phyloP scores from a whole-genome alignment of 495 filamentous ascomycete genomes.

The Penicillium goetzii region DNA sequence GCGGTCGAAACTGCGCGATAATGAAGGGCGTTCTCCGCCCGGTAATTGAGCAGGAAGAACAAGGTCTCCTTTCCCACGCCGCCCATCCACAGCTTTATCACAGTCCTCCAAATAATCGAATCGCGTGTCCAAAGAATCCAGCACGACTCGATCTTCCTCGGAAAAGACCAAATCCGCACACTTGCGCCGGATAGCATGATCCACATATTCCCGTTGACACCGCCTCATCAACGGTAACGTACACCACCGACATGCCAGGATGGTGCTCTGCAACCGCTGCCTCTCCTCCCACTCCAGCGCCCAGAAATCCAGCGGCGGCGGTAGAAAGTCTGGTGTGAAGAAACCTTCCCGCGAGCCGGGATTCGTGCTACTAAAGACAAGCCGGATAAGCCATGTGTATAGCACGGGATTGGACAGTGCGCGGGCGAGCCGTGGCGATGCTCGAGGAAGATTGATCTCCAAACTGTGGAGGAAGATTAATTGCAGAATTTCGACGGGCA shows the following conservation, averaged over 20 bases:
- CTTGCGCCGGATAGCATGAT: slow-evolving; percentile 36
- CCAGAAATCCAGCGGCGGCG: slow-evolving; percentile 41
- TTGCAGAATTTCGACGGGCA: slow-evolving; percentile 58
- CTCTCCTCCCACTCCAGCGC: slow-evolving; percentile 29
- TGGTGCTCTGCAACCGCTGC: slow-evolving; percentile 32
- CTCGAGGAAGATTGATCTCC: slow-evolving; percentile 54
- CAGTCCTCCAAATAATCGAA: slow-evolving; percentile 28
- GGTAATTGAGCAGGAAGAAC: slow-evolving; percentile 27
- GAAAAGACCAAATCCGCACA: slow-evolving; percentile 32
- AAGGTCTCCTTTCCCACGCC: slow-evolving; percentile 39
- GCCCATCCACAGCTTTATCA: slow-evolving; percentile 26
- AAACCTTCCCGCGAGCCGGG: slow-evolving; percentile 34
- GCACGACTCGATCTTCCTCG: slow-evolving; percentile 21
- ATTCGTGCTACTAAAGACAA: slow-evolving; percentile 46
- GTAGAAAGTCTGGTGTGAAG: slow-evolving; percentile 45
- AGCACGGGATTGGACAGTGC: slow-evolving; percentile 41
- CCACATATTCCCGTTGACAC: slow-evolving; percentile 46
- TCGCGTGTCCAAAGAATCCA: slow-evolving; percentile 24
- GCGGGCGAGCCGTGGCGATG: slow-evolving; percentile 40
- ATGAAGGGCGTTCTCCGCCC: background rate
- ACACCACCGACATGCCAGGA: slow-evolving; percentile 52
- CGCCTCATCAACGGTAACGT: slow-evolving; percentile 45
- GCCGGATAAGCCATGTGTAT: slow-evolving; percentile 50
- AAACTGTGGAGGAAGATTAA: slow-evolving; percentile 54
- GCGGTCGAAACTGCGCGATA: slow-evolving; percentile 22